Conservation (phyloP, 2,329 filamentous ascomycete species). For the Emericellopsis cladophorae region DNA sequence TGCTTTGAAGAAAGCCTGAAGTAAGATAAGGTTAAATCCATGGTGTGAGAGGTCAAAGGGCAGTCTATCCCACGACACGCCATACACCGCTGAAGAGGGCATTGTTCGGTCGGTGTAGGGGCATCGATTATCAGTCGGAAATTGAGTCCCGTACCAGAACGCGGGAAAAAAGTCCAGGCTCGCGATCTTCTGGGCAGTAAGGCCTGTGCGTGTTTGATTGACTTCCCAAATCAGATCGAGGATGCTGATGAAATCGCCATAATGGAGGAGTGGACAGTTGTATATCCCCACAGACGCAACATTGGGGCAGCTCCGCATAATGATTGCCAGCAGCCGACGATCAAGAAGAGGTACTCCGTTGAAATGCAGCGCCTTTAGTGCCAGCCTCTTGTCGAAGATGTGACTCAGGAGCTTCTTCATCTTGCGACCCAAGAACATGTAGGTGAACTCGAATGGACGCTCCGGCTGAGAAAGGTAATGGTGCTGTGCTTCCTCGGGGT, state of each 20-base stretch:
- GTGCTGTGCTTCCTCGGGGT: not conserved
- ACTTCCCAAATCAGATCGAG: conserved; percentile 22
- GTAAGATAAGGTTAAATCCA: conserved; percentile 17
- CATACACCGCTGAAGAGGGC: conserved; percentile 8
- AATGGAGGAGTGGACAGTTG: conserved; percentile 20
- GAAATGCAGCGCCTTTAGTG: conserved; percentile 14
- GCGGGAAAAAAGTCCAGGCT: conserved; percentile 20
- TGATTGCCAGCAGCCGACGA: conserved; percentile 18
- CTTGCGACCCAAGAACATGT: not conserved
- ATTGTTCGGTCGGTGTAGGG: not conserved
- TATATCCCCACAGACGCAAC: conserved; percentile 21
- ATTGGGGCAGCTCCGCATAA: conserved; percentile 16
- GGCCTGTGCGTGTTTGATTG: conserved; percentile 13
- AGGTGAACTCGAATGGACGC: not conserved
- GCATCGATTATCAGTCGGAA: not conserved
- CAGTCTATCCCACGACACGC: conserved; percentile 13
- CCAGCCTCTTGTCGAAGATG: conserved; percentile 3
- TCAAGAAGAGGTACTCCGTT: conserved; percentile 17
- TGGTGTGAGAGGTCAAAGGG: conserved; percentile 14
- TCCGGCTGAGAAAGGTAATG: too few species aligned
- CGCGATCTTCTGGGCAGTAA: conserved; percentile 5
- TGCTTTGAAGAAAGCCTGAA: conserved; percentile 21
- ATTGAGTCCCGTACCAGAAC: conserved; percentile 15
- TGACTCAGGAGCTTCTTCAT: not conserved
- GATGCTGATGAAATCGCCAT: conserved; percentile 19